Conservation (phyloP, 2,329 filamentous ascomycete genomes). For the Neofusicoccum parvum region DNA sequence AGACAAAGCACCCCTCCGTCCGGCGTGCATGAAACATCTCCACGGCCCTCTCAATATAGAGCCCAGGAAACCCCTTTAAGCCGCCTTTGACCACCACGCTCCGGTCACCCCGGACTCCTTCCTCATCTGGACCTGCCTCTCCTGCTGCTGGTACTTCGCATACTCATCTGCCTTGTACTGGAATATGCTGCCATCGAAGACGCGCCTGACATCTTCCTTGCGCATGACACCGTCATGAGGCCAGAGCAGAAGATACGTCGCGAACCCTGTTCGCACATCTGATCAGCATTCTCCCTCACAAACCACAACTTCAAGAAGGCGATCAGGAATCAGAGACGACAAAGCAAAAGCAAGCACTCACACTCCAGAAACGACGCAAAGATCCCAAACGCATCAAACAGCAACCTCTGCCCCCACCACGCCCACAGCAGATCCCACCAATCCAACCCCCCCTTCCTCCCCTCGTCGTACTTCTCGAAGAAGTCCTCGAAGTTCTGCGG, state of each 20-base stretch:
- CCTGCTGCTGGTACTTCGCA: neutral
- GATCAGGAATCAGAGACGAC: no score
- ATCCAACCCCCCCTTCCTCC: conserved; percentile 43
- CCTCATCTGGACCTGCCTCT: no score
- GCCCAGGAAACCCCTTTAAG: no score
- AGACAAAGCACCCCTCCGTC: no score
- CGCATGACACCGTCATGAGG: conserved; percentile 58
- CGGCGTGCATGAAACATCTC: no score
- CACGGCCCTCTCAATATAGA: no score
- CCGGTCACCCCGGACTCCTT: no score
- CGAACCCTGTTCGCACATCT: conserved; percentile 41
- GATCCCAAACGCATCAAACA: conserved; percentile 51
- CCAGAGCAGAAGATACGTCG: conserved; percentile 57
- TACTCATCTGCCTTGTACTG: conserved; percentile 30
- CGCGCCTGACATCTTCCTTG: conserved; percentile 59
- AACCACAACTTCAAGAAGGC: no score
- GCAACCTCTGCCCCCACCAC: conserved; percentile 46
- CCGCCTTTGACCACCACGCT: no score
- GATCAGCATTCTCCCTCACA: neutral
- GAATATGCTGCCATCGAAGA: conserved; percentile 58
- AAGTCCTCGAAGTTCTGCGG: conserved; percentile 53
- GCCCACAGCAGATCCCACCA: conserved; percentile 41
- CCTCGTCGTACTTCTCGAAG: conserved; percentile 49
- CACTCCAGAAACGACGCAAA: conserved; percentile 50
- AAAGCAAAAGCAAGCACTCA: conserved; percentile 13